Percentiles rank a stretch among this genome's conserved stretches.
These are phyloP conservation scores for Cytospora piceicola DNA, from an alignment of 2,329 filamentous ascomycete species.

Conservation along the genomic window DNA sequence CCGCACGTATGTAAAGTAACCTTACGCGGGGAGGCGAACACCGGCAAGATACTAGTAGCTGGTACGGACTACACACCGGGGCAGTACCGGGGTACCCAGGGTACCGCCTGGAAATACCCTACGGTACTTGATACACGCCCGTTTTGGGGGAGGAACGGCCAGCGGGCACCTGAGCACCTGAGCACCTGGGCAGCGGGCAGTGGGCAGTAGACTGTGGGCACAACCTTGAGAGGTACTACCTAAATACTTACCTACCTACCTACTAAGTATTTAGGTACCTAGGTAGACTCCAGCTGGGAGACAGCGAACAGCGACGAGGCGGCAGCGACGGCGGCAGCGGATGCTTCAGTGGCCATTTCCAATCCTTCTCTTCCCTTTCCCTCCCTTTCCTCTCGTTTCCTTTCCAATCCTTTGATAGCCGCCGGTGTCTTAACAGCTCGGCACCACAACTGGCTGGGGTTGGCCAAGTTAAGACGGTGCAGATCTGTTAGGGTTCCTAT, in stretches of 20 bases:
- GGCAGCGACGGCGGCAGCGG: neutral
- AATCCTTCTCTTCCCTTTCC: no score
- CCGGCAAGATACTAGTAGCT: neutral
- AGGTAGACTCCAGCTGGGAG: constrained; percentile 4
- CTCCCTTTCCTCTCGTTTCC: no score
- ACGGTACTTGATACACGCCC: neutral
- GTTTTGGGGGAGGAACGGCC: no score
- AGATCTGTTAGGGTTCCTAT: constrained; percentile 13
- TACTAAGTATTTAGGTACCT: no score
- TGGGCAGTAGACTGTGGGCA: no score
- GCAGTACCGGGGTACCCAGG: neutral
- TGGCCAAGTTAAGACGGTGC: neutral
- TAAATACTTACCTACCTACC: no score
- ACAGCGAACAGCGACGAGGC: constrained; percentile 8
- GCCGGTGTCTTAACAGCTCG: constrained; percentile 18
- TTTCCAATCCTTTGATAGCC: neutral
- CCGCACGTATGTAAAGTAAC: neutral
- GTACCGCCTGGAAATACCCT: neutral
- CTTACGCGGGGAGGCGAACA: neutral
- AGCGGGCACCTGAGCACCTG: no score
- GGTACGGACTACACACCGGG: neutral
- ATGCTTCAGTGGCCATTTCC: no score
- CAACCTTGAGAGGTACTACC: neutral
- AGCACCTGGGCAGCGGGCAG: no score
- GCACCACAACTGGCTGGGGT: constrained; percentile 10